A percentile compares a stretch with the other conserved stretches of the same genome.
Conservation (phyloP, 2,329 filamentous ascomycete species). For the Fusarium paranaense region DNA sequence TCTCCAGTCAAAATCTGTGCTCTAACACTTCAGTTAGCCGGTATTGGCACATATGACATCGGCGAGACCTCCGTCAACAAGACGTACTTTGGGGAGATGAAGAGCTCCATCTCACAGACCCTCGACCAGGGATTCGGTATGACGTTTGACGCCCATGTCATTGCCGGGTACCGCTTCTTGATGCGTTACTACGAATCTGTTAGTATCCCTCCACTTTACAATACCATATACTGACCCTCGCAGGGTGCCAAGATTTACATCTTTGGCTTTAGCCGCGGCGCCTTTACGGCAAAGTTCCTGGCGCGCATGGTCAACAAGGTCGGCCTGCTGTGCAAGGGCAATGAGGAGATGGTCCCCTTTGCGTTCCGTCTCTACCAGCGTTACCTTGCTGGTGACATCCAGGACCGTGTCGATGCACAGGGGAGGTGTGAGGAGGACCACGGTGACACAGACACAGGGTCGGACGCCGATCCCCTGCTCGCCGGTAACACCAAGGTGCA, state of each 20-base stretch:
- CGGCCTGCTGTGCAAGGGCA: conserved; percentile 62
- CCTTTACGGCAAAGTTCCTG: conserved; percentile 65
- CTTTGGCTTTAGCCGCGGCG: conserved; percentile 65
- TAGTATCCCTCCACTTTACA: conserved; percentile 7
- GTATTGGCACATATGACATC: conserved; percentile 62
- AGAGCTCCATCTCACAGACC: conserved; percentile 52
- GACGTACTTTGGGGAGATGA: conserved; percentile 48
- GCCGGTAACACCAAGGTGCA: conserved; percentile 31
- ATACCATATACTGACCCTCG: conserved; percentile 1
- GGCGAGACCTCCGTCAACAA: conserved; percentile 57
- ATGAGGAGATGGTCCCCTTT: conserved; percentile 66
- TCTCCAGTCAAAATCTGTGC: neutral
- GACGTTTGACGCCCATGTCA: conserved; percentile 63
- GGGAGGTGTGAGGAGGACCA: conserved; percentile 6
- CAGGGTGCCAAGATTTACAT: conserved; percentile 64
- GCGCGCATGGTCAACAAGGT: conserved; percentile 63
- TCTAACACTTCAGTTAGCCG: conserved; percentile 47
- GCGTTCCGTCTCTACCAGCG: conserved; percentile 59
- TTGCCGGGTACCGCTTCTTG: conserved; percentile 64
- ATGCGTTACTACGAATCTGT: conserved; percentile 65
- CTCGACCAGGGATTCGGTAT: conserved; percentile 58
- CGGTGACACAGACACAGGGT: neutral
- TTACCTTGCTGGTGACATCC: conserved; percentile 53
- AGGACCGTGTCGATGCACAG: conserved; percentile 45
- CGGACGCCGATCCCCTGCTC: conserved; percentile 39